Evolutionary conservation across 768 basidiomycete species (phyloP).

Genomic region (Mycena floridula): DNA sequence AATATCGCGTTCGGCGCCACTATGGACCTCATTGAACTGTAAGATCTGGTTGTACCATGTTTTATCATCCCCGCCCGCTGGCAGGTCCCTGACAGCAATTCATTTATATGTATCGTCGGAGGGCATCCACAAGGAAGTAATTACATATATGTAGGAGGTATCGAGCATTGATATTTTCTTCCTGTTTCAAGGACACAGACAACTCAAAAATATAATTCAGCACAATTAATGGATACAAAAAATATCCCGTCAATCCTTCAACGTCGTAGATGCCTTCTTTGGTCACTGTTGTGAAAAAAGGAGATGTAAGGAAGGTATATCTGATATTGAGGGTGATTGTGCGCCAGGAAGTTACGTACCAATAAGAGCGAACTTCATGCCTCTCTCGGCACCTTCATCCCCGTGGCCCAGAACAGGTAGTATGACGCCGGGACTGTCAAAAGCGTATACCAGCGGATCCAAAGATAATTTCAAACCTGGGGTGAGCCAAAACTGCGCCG

Average conservation of each 20-base stretch:
- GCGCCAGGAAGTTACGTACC: conserved; percentile 47
- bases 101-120: conserved; percentile 55
- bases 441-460: conserved; percentile 84
- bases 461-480: conserved; percentile 78
- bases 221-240: conserved; percentile 79
- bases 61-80: conserved; percentile 75
- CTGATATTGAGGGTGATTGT: background rate
- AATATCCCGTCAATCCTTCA: conserved; percentile 79
- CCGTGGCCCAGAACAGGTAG: conserved; percentile 89
- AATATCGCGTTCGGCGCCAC: conserved; percentile 24
- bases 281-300: conserved; percentile 65
- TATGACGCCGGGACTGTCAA: conserved; percentile 97
- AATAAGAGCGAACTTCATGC: conserved; percentile 88
- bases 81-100: conserved; percentile 67
- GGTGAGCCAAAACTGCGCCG: conserved; percentile 86
- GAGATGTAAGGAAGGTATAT: background rate
- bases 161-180: too few relatives aligned
- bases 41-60: conserved; percentile 66
- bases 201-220: conserved; percentile 65
- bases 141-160: conserved; percentile 66
- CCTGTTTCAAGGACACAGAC: too few relatives aligned
- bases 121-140: conserved; percentile 48
- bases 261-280: conserved; percentile 88
- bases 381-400: conserved; percentile 80
- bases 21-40: conserved; percentile 21